Evolutionary conservation across 208 protist species (phyloP).

Genomic region (Leptomonas seymouri): DNA sequence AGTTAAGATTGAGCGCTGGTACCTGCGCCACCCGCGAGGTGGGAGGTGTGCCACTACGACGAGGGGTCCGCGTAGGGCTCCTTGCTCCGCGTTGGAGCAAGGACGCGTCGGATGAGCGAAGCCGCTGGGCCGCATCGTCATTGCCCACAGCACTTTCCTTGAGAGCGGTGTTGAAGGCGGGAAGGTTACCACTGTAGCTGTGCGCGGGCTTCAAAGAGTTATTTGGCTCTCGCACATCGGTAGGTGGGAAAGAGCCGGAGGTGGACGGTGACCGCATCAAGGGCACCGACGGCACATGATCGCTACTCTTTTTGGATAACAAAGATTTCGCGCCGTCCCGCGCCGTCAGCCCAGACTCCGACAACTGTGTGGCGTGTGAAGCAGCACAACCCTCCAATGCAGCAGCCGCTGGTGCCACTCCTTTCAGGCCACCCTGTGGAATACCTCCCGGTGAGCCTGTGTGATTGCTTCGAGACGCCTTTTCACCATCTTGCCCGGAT

Average conservation of each 20-base stretch:
- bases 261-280: background rate
- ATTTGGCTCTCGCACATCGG: background rate
- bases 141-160: background rate
- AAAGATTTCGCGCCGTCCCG: background rate
- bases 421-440: background rate
- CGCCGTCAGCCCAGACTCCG: background rate
- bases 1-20: background rate
- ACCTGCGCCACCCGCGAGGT: constrained; percentile 3
- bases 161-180: background rate
- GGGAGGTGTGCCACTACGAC: background rate
- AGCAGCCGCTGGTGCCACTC: background rate
- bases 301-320: constrained; percentile 2
- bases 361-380: background rate
- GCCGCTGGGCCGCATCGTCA: background rate
- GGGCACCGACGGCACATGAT: constrained; percentile 11
- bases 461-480: background rate
- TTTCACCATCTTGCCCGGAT: background rate
- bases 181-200: background rate
- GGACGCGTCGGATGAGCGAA: background rate
- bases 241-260: background rate
- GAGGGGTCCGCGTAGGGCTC: background rate
- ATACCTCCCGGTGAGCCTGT: background rate
- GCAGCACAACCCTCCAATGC: background rate
- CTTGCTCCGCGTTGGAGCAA: background rate
- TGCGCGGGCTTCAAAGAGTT: background rate